Evolutionary conservation across 2,329 filamentous ascomycete species (phyloP).

Genomic region (Venturia aucupariae): DNA sequence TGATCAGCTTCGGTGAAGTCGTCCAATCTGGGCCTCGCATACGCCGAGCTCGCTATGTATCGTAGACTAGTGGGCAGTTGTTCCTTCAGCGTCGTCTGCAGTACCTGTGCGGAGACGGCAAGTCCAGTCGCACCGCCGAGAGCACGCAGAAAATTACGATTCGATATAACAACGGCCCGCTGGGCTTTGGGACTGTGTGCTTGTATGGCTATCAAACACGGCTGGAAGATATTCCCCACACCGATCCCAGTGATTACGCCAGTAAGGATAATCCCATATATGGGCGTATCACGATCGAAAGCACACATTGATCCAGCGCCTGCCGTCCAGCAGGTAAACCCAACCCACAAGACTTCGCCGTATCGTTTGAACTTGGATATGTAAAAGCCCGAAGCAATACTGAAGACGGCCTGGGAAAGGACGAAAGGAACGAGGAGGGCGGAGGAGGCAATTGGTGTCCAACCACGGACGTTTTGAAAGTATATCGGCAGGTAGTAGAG

Average conservation of each 20-base stretch:
- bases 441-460: slow-evolving; percentile 40
- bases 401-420: slow-evolving; percentile 36
- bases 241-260: slow-evolving; percentile 44
- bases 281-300: slow-evolving; percentile 35
- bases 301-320: slow-evolving; percentile 46
- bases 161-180: slow-evolving; percentile 53
- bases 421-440: slow-evolving; percentile 43
- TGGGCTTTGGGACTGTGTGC: slow-evolving; percentile 45
- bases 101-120: slow-evolving; percentile 30
- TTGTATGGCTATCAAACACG: slow-evolving; percentile 25
- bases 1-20: background rate
- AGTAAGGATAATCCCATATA: slow-evolving; percentile 36
- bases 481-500: slow-evolving; percentile 55
- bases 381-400: slow-evolving; percentile 45
- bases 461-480: slow-evolving; percentile 47
- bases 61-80: slow-evolving; percentile 21
- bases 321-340: slow-evolving; percentile 39
- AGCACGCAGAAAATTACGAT: slow-evolving; percentile 53
- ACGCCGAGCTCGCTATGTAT: slow-evolving; percentile 24
- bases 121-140: slow-evolving; percentile 51
- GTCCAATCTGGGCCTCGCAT: background rate
- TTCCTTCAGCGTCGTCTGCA: slow-evolving; percentile 26
- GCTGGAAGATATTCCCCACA: slow-evolving; percentile 45
- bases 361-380: slow-evolving; percentile 50
- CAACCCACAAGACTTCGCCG: slow-evolving; percentile 45